phyloP scores from a whole-genome alignment of 2,329 filamentous ascomycete species.

The Chaetomium sp. region DNA sequence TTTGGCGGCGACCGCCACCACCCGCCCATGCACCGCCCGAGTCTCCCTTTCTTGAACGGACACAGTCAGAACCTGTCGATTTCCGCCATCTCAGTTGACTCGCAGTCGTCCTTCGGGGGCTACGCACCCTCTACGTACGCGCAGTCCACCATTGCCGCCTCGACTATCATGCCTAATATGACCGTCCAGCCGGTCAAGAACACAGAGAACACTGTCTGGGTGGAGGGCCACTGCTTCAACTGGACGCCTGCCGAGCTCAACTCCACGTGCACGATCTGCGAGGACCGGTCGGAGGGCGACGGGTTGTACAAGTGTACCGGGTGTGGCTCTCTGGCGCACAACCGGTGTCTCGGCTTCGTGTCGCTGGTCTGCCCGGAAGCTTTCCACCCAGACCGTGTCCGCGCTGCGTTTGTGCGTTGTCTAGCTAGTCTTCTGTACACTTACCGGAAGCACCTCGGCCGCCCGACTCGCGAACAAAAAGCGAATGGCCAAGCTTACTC shows the following conservation, averaged over 20 bases:
- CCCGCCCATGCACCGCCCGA: constrained; percentile 58
- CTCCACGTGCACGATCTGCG: constrained; percentile 65
- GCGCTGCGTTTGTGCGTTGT: constrained; percentile 59
- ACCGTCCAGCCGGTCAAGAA: constrained; percentile 72
- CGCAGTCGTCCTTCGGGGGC: constrained; percentile 63
- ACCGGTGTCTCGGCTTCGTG: constrained; percentile 54
- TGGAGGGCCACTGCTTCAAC: constrained; percentile 76
- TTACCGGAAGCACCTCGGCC: constrained; percentile 56
- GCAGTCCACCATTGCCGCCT: constrained; percentile 77
- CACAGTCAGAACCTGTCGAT: constrained; percentile 55
- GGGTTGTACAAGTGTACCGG: constrained; percentile 68
- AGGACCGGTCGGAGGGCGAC: constrained; percentile 65
- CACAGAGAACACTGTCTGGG: constrained; percentile 74
- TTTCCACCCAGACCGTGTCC: constrained; percentile 55
- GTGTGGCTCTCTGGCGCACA: constrained; percentile 53
- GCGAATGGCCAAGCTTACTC: constrained; percentile 53
- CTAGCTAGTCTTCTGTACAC: constrained; percentile 61
- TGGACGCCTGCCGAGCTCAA: constrained; percentile 54
- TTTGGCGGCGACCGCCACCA: constrained; percentile 71
- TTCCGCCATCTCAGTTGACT: constrained; percentile 54
- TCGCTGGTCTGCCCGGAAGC: constrained; percentile 58
- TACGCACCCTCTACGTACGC: constrained; percentile 82
- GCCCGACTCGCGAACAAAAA: constrained; percentile 55
- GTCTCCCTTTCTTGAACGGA: constrained; percentile 65
- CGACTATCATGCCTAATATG: constrained; percentile 81